A percentile compares a stretch with the other conserved stretches of the same genome.
phyloP scores from a whole-genome alignment of 2,329 filamentous ascomycete genomes.

The Botrytis squamosa region DNA sequence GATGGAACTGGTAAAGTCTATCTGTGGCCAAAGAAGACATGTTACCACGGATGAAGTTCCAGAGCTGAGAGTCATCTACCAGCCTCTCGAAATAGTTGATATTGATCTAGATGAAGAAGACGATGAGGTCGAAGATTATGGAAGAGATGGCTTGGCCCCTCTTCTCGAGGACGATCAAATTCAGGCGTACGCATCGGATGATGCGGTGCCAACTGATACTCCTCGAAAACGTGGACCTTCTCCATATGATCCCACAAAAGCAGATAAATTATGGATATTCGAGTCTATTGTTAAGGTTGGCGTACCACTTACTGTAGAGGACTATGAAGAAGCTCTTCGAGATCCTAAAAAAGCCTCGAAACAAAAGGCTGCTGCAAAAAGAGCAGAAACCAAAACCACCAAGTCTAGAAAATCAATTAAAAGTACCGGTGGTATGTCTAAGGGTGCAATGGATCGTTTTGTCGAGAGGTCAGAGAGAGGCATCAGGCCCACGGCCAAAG shows the following conservation, averaged over 20 bases:
- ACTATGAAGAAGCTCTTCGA: constrained; percentile 54
- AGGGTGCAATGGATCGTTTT: constrained; percentile 40
- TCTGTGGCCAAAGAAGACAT: constrained; percentile 68
- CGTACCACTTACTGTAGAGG: constrained; percentile 61
- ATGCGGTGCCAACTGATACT: constrained; percentile 27
- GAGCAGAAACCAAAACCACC: constrained; percentile 22
- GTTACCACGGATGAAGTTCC: constrained; percentile 70
- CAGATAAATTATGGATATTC: constrained; percentile 68
- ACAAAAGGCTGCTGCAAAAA: constrained; percentile 33
- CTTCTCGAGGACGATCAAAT: constrained; percentile 64
- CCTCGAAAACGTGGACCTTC: constrained; percentile 42
- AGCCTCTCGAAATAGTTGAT: constrained; percentile 73
- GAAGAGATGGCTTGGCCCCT: constrained; percentile 56
- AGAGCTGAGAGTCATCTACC: constrained; percentile 76
- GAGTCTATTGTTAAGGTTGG: constrained; percentile 63
- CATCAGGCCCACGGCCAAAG: constrained; percentile 18
- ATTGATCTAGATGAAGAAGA: constrained; percentile 75
- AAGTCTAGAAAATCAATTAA: constrained; percentile 21
- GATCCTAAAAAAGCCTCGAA: constrained; percentile 33
- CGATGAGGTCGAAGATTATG: constrained; percentile 41
- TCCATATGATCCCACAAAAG: constrained; percentile 63
- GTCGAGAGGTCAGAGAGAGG: constrained; percentile 36
- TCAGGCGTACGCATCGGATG: constrained; percentile 37
- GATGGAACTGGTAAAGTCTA: constrained; percentile 57
- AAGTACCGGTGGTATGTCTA: constrained; percentile 35